Evolutionary conservation across 2,329 filamentous ascomycete genomes (phyloP), one percentile per base, ranked within the genome.

Genomic region (Aspergillus sp.): DNA sequence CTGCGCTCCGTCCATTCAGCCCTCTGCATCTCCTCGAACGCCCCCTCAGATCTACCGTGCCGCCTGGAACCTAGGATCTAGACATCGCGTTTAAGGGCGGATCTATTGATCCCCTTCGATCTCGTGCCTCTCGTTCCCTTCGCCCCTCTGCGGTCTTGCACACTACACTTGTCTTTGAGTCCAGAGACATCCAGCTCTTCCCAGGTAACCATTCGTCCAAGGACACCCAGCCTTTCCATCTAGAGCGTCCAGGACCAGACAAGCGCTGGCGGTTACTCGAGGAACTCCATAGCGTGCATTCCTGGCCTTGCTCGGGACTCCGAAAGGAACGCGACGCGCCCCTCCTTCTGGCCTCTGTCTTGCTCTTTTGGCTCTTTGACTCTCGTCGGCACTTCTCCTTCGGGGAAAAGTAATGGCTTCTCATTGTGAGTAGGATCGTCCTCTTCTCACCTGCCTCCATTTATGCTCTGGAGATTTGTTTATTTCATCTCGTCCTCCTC

Each of bases 401-500:
- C 62, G 62, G 63, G 69, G 61, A 68, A 64, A 63, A 65, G 68
- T 60, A 66, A 75, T 75, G 73, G 68, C 70, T 64, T 73, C 69
- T 69, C 66, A 63, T 58, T 69, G 73, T 75, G 71, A 74, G 73
- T 75, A 56, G 59, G 64, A 72, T 70, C 66, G 60, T 63, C 68
- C 69, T 64, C 60, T 63, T 68, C 43, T 66, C 62, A 54, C 61
- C 61, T 50, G 59, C 62, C 64, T 54, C 53, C 64, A 67, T 70
- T 63, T 68, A 69, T 70, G 65, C 61, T 64, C 59, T 57, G 62
- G 60, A 61, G 51, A 69, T 72, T 73, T 71, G 71, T 73, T 74
- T 75, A 75, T 75, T 75, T 75, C 66, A 74, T 65, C 68, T 69
- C 70, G 63, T 68, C 70, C 66, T 68, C 69, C 71, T 66, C 61